Evolutionary conservation across 306 rosid genomes (phyloP).

Genomic region (Geum urbanum): DNA sequence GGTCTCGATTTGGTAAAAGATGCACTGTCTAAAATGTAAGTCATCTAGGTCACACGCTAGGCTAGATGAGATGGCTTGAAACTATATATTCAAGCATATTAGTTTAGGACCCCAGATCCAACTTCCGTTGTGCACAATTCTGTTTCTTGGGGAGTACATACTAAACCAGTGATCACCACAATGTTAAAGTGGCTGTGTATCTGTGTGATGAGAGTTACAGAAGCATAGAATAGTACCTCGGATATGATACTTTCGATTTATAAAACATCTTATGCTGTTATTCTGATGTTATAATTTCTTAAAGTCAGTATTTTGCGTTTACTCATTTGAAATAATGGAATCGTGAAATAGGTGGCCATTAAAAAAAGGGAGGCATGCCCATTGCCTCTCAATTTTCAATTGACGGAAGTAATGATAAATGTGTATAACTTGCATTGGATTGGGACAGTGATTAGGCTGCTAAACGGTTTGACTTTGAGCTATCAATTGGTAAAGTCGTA

Average conservation of each 20-base stretch:
- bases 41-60: too few species aligned
- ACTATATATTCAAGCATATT: background rate
- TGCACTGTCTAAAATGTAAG: slow-evolving; percentile 32
- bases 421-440: background rate
- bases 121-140: slow-evolving; percentile 7
- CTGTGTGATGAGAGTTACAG: slow-evolving; percentile 16
- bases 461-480: background rate
- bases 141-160: slow-evolving; percentile 14
- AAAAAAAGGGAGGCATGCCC: slow-evolving; percentile 4
- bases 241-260: slow-evolving; percentile 11
- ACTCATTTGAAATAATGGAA: background rate
- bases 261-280: background rate
- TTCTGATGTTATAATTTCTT: background rate
- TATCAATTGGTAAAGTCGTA: too few species aligned
- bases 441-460: background rate
- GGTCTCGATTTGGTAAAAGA: slow-evolving; percentile 38
- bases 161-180: slow-evolving; percentile 8
- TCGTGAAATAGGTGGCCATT: background rate
- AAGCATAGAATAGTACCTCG: slow-evolving; percentile 18
- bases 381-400: slow-evolving; percentile 15
- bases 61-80: background rate
- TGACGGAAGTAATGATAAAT: background rate
- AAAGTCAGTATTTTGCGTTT: slow-evolving; percentile 10
- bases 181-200: slow-evolving; percentile 16
- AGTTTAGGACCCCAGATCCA: slow-evolving; percentile 14